Conservation (phyloP, 495 filamentous ascomycete species). For the Astrocystis sublimbata region DNA sequence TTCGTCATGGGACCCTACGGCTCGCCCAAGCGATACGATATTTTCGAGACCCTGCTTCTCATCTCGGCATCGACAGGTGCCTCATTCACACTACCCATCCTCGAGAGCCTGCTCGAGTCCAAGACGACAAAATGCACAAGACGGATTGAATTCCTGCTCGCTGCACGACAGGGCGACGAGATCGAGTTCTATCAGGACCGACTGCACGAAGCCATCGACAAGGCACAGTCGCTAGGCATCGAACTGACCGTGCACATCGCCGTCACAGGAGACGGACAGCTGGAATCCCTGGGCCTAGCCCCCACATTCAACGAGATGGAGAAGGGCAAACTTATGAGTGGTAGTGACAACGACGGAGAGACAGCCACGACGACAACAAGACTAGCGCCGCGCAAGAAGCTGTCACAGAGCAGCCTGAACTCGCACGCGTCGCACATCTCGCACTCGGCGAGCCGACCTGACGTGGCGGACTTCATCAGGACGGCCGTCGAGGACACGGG, state of each 20-base stretch:
- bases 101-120: constrained; percentile 53
- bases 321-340: constrained; percentile 28
- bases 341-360: constrained; percentile 30
- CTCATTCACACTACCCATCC: constrained; percentile 57
- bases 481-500: constrained; percentile 66
- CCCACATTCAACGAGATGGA: constrained; percentile 17
- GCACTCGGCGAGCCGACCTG: constrained; percentile 40
- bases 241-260: constrained; percentile 49
- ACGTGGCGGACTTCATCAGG: constrained; percentile 48
- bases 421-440: constrained; percentile 46
- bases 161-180: constrained; percentile 68
- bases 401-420: constrained; percentile 36
- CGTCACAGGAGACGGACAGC: constrained; percentile 53
- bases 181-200: constrained; percentile 67
- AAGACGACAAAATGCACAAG: constrained; percentile 56
- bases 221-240: constrained; percentile 50
- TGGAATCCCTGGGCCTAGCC: constrained; percentile 11
- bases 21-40: constrained; percentile 53
- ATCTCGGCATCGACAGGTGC: constrained; percentile 61
- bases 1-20: constrained; percentile 62
- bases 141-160: constrained; percentile 69
- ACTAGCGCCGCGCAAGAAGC: constrained; percentile 23
- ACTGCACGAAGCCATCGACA: constrained; percentile 57
- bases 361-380: constrained; percentile 1
- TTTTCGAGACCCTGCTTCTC: constrained; percentile 60